These are phyloP conservation scores for Ceratocystis albifundus DNA, from an alignment of 2,329 filamentous ascomycete genomes.

Conservation along the genomic window DNA sequence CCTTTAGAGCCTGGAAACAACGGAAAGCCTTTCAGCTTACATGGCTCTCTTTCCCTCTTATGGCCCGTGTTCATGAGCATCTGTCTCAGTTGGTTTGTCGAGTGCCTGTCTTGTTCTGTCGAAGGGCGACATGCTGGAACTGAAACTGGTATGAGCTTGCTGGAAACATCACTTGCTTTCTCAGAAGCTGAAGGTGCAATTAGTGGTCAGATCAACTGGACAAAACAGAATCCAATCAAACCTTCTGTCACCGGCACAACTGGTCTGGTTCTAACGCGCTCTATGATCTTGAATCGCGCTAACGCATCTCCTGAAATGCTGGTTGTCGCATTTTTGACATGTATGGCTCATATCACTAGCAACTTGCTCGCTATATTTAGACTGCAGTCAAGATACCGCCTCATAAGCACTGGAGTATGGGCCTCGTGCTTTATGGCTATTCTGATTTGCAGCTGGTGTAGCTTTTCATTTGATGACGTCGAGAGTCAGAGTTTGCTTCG, in stretches of 20 bases:
- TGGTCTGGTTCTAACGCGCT: conserved; percentile 36
- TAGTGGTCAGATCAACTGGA: conserved; percentile 64
- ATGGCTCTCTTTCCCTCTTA: conserved; percentile 64
- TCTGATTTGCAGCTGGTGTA: conserved; percentile 63
- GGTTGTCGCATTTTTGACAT: conserved; percentile 74
- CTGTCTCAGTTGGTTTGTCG: conserved; percentile 71
- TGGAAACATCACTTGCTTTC: conserved; percentile 92
- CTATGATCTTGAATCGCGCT: conserved; percentile 63
- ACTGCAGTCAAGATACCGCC: conserved; percentile 64
- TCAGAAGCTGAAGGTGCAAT: conserved; percentile 88
- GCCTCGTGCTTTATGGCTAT: conserved; percentile 79
- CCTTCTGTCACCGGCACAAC: conserved; percentile 31
- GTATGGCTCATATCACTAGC: conserved; percentile 77
- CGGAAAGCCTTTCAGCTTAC: conserved; percentile 43
- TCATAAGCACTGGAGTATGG: conserved; percentile 82
- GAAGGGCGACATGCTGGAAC: conserved; percentile 69
- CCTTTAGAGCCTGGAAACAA: conserved; percentile 31
- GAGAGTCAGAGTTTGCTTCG: conserved; percentile 57
- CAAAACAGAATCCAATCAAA: conserved; percentile 43
- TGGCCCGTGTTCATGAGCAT: conserved; percentile 65
- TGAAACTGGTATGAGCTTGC: conserved; percentile 91
- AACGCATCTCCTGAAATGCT: conserved; percentile 87
- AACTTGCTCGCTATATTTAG: conserved; percentile 72
- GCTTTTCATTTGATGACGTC: conserved; percentile 50
- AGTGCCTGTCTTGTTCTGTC: conserved; percentile 76